Conservation (phyloP, 1,284 basidiomycete genomes). For the Leccinum colubrinum region DNA sequence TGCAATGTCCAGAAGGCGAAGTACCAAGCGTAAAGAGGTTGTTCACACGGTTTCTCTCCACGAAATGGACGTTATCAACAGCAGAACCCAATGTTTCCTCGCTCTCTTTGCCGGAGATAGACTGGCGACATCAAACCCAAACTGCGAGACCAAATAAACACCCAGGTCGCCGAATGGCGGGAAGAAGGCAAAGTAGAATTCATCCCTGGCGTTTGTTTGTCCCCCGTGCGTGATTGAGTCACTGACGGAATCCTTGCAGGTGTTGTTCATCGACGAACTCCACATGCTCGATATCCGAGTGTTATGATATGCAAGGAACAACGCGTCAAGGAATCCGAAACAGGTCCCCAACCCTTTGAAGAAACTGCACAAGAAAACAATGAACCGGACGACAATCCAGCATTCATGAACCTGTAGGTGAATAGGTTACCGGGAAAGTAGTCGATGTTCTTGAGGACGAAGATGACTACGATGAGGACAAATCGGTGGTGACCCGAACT, state of each 20-base stretch:
- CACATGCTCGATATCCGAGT: slow-evolving; percentile 93
- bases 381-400: too few species aligned
- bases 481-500: too few species aligned
- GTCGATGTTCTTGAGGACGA: too few species aligned
- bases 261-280: slow-evolving; percentile 92
- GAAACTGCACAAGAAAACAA: too few species aligned
- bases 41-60: slow-evolving; percentile 97
- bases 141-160: slow-evolving; percentile 93
- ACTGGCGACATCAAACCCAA: slow-evolving; percentile 99
- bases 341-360: too few species aligned
- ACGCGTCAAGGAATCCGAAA: too few species aligned
- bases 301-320: too few species aligned
- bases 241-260: slow-evolving; percentile 41
- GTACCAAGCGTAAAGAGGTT: slow-evolving; percentile 94
- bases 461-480: too few species aligned
- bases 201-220: slow-evolving; percentile 82
- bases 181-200: slow-evolving; percentile 99
- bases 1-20: slow-evolving; percentile 97
- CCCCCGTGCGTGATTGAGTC: not conserved
- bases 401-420: too few species aligned
- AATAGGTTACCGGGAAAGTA: too few species aligned
- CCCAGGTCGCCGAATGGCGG: slow-evolving; percentile 96
- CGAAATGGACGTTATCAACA: slow-evolving; percentile 99
- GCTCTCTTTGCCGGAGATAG: slow-evolving; percentile 78
- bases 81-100: slow-evolving; percentile 90